Percentiles rank a stretch among this genome's conserved stretches.
Evolutionary conservation across 495 filamentous ascomycete genomes (phyloP).

Genomic region (Neurospora hispaniola): DNA sequence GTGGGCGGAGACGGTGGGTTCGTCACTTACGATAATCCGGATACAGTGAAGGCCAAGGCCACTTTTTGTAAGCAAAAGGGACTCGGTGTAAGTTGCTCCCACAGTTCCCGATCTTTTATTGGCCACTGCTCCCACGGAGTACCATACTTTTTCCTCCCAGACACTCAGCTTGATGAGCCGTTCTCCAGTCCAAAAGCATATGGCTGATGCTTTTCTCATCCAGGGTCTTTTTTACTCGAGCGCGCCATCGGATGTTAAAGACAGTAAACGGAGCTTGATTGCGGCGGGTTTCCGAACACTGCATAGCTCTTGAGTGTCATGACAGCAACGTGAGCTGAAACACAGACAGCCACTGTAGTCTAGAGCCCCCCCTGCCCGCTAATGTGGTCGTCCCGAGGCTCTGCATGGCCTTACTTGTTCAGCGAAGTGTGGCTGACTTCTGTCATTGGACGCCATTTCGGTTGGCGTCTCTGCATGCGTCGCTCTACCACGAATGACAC

Average conservation of each 20-base stretch:
- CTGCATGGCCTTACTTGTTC: not conserved
- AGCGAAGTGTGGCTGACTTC: not conserved
- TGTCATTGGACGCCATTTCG: not conserved
- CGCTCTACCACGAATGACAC: not conserved
- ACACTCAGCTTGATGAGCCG: not conserved
- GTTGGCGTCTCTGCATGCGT: not conserved
- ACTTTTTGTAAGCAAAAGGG: slow-evolving; percentile 64
- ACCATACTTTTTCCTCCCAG: not conserved
- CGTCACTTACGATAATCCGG: slow-evolving; percentile 76
- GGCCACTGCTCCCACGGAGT: not conserved
- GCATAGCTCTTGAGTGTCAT: slow-evolving; percentile 38
- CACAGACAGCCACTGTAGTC: not conserved
- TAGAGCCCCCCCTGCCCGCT: not conserved
- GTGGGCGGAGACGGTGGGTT: slow-evolving; percentile 76
- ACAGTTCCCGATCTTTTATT: not conserved
- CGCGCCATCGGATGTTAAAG: slow-evolving; percentile 65
- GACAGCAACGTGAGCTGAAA: not conserved
- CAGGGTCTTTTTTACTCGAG: slow-evolving; percentile 86
- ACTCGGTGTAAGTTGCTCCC: slow-evolving; percentile 45
- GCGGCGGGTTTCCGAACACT: slow-evolving; percentile 63
- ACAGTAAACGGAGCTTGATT: slow-evolving; percentile 57
- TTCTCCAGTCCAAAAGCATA: slow-evolving; percentile 5
- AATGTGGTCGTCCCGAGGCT: not conserved
- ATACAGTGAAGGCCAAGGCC: slow-evolving; percentile 77
- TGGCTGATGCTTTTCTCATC: not conserved